These are phyloP conservation scores for Trichodelitschia bisporula DNA, from an alignment of 495 filamentous ascomycete species.

Conservation along the genomic window DNA sequence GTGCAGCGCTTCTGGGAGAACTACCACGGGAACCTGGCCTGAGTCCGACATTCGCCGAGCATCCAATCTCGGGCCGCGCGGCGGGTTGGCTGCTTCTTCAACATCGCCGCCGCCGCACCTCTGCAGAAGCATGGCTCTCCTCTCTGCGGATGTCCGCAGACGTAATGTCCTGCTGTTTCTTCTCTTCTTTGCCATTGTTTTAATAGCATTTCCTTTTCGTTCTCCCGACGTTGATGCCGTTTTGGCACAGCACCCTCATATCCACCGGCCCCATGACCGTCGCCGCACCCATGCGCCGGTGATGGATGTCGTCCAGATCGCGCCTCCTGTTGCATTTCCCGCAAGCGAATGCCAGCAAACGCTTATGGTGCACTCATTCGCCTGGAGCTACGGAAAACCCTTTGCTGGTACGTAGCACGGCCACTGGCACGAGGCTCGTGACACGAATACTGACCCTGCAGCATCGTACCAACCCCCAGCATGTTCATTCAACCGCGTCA, in stretches of 20 bases:
- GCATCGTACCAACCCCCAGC: conserved; percentile 40
- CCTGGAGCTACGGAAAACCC: conserved; percentile 49
- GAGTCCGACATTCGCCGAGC: not conserved
- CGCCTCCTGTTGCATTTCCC: conserved; percentile 12
- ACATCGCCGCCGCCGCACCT: conserved; percentile 2
- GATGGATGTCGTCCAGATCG: conserved; percentile 13
- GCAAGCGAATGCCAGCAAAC: conserved; percentile 10
- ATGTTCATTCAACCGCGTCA: conserved; percentile 54
- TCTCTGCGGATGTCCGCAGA: not conserved
- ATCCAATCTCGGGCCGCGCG: not conserved
- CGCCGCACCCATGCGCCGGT: conserved; percentile 5
- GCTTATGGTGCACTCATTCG: conserved; percentile 54
- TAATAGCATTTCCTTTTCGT: not conserved
- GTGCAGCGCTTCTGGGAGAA: conserved; percentile 26
- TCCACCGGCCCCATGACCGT: too few relatives aligned
- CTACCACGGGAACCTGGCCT: conserved; percentile 8
- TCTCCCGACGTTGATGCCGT: too few relatives aligned
- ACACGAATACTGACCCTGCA: conserved; percentile 11
- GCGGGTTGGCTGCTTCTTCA: conserved; percentile 2
- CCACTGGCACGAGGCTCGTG: not conserved
- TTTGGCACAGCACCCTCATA: too few relatives aligned
- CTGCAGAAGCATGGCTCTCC: not conserved
- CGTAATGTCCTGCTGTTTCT: too few relatives aligned
- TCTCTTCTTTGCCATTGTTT: not conserved
- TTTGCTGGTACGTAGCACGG: conserved; percentile 40